Conservation (phyloP, 768 basidiomycete genomes). For the Phaffia australis region DNA sequence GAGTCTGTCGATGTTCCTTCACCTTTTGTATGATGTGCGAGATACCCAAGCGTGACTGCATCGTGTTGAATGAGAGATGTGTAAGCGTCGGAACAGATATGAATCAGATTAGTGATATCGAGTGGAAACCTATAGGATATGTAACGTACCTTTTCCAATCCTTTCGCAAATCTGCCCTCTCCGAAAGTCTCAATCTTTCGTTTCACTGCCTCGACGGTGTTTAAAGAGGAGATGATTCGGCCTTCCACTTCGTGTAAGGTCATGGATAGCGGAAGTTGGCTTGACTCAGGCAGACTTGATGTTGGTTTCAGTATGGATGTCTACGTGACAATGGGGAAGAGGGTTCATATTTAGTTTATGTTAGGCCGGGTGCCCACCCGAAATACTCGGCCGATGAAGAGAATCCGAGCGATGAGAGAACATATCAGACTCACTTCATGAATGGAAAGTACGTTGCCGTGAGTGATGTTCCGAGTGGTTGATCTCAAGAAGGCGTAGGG, state of each 20-base stretch:
- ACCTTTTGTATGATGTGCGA: conserved; percentile 18
- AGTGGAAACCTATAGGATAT: not conserved
- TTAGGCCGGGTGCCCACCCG: too few species aligned
- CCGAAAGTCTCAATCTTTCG: conserved; percentile 18
- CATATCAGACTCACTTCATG: conserved; percentile 1
- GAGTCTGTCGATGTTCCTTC: conserved; percentile 7
- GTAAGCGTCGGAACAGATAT: not conserved
- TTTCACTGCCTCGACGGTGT: not conserved
- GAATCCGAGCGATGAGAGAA: not conserved
- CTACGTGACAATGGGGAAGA: not conserved
- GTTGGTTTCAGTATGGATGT: not conserved
- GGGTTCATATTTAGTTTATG: not conserved
- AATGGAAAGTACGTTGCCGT: conserved; percentile 17
- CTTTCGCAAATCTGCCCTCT: conserved; percentile 14
- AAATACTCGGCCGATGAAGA: not conserved
- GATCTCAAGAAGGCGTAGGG: conserved; percentile 7
- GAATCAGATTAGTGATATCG: not conserved
- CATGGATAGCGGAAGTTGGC: too few species aligned
- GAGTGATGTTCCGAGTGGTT: conserved; percentile 18
- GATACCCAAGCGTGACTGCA: conserved; percentile 8
- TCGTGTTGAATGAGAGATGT: not conserved
- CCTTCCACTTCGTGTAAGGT: conserved; percentile 5
- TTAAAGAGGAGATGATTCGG: conserved; percentile 12
- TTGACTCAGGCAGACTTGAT: too few species aligned
- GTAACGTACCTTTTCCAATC: conserved; percentile 6